Conservation (phyloP, 257 asterid species). For the Osmanthus fragrans region DNA sequence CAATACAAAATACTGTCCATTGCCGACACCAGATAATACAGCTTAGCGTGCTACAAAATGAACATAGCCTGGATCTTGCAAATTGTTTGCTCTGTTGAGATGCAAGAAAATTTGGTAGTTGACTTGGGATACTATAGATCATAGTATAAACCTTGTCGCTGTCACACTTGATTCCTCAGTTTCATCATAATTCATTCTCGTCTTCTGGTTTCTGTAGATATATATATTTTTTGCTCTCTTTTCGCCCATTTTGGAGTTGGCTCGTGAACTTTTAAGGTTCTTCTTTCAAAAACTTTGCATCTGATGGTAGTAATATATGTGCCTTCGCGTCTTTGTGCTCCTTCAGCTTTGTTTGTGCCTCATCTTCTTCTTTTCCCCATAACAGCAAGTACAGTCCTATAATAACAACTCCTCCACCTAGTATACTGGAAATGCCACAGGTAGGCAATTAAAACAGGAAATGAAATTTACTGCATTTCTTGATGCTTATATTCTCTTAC, state of each 20-base stretch:
- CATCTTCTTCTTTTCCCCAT: conserved; percentile 76
- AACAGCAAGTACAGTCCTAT: conserved; percentile 66
- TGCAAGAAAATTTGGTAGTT: neutral
- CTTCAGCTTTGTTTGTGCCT: conserved; percentile 28
- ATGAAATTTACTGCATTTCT: neutral
- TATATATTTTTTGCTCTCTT: neutral
- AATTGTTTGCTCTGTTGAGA: neutral
- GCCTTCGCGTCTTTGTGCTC: conserved; percentile 37
- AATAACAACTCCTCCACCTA: conserved; percentile 60
- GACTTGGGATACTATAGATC: no score
- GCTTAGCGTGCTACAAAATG: neutral
- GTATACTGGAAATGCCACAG: conserved; percentile 44
- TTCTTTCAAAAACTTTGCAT: conserved; percentile 18
- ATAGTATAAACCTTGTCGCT: neutral
- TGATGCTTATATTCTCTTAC: neutral
- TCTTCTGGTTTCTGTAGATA: neutral
- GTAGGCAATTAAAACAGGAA: neutral
- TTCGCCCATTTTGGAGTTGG: neutral
- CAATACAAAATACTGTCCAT: neutral
- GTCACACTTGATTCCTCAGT: neutral
- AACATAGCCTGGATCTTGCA: neutral
- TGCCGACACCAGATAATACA: neutral
- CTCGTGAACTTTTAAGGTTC: conserved; percentile 26
- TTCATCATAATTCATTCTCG: neutral
- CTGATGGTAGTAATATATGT: conserved; percentile 23